These are phyloP conservation scores for Ascochyta viciae-villosae DNA, from an alignment of 2,329 filamentous ascomycete genomes.

Conservation along the genomic window DNA sequence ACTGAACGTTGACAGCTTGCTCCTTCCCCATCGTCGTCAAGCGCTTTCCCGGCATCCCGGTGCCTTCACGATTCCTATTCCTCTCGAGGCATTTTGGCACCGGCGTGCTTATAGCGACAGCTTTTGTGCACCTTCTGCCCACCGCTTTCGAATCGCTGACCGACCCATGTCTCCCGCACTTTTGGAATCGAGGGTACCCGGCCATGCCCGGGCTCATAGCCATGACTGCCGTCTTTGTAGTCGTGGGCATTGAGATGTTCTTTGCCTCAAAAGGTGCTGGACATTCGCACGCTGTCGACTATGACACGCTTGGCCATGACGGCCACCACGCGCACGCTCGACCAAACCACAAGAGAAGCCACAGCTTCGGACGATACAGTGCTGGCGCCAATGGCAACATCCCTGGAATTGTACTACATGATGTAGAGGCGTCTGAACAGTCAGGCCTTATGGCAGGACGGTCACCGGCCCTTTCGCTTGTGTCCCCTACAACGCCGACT, in stretches of 20 bases:
- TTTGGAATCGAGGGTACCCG: slow-evolving; percentile 50
- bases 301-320: slow-evolving; percentile 52
- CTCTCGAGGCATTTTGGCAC: slow-evolving; percentile 51
- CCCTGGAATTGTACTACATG: slow-evolving; percentile 42
- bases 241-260: slow-evolving; percentile 88
- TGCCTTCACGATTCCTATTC: slow-evolving; percentile 51
- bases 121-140: slow-evolving; percentile 52
- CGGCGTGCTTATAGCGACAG: slow-evolving; percentile 51
- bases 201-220: slow-evolving; percentile 51
- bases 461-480: slow-evolving; percentile 40
- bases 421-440: slow-evolving; percentile 39
- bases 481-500: slow-evolving; percentile 32
- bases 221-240: slow-evolving; percentile 59
- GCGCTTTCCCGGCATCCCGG: slow-evolving; percentile 47
- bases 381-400: slow-evolving; percentile 32
- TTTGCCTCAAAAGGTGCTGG: slow-evolving; percentile 74
- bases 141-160: slow-evolving; percentile 51
- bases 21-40: slow-evolving; percentile 51
- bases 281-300: slow-evolving; percentile 64
- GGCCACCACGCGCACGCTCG: slow-evolving; percentile 23
- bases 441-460: slow-evolving; percentile 40
- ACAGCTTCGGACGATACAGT: slow-evolving; percentile 44
- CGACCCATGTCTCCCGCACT: slow-evolving; percentile 49
- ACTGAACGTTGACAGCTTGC: slow-evolving; percentile 44
- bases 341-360: slow-evolving; percentile 38